Evolutionary conservation across 2,329 filamentous ascomycete species (phyloP).

Genomic region (Penicillium hordei): DNA sequence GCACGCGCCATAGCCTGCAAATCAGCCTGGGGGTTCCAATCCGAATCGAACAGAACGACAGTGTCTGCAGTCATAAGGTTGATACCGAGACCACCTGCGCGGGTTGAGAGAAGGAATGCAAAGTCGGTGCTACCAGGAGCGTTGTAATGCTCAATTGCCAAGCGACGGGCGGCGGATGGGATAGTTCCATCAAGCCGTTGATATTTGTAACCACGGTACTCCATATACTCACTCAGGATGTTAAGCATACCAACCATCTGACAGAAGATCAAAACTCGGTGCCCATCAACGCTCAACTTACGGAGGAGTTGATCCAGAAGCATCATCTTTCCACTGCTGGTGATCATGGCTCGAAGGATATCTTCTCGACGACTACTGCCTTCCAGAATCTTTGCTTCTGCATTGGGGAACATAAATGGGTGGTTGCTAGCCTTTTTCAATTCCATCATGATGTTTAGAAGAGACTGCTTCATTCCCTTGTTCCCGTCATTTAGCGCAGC

Average conservation of each 20-base stretch:
- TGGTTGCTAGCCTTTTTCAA: constrained; percentile 99
- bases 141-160: constrained; percentile 98
- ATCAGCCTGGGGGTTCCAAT: constrained; percentile 97
- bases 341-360: constrained; percentile 86
- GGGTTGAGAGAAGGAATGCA: constrained; percentile 90
- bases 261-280: constrained; percentile 96
- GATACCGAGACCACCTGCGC: constrained; percentile 96
- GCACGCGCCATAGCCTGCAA: constrained; percentile 97
- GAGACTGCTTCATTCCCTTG: constrained; percentile 87
- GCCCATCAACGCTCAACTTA: constrained; percentile 89
- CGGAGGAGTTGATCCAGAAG: constrained; percentile 90
- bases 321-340: constrained; percentile 99
- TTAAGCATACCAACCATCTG: constrained; percentile 99
- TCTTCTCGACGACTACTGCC: constrained; percentile 83
- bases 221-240: constrained; percentile 90
- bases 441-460: constrained; percentile 99
- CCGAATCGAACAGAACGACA: constrained; percentile 92
- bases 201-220: constrained; percentile 89
- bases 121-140: constrained; percentile 95
- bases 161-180: constrained; percentile 77
- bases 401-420: constrained; percentile 94
- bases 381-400: constrained; percentile 82
- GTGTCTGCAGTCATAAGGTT: constrained; percentile 99
- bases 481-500: constrained; percentile 87
- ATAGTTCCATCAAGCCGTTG: constrained; percentile 96